Percentiles rank a stretch among this genome's conserved stretches.
Conservation (phyloP, 148 eudicot species). For the Vaccinium vitisidaea region DNA sequence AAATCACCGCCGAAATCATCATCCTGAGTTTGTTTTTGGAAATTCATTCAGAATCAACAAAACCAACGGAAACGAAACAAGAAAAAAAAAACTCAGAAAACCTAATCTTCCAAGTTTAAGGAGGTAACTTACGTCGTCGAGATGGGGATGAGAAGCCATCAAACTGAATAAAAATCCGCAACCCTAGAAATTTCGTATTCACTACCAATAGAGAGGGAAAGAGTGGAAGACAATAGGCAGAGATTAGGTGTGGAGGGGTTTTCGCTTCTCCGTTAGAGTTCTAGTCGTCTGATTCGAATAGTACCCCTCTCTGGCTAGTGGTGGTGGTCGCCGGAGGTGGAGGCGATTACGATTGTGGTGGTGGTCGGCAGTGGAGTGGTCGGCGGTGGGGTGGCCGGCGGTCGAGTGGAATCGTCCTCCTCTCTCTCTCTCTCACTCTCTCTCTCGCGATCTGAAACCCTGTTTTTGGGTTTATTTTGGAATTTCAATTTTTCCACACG, state of each 20-base stretch:
- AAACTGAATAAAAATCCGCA: slow-evolving; percentile 11
- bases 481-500: too few relatives aligned
- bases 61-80: not conserved
- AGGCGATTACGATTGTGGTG: too few relatives aligned
- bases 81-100: not conserved
- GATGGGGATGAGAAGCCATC: slow-evolving; percentile 54
- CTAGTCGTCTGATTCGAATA: too few relatives aligned
- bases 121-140: slow-evolving; percentile 50
- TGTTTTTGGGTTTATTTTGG: too few relatives aligned
- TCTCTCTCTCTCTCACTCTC: too few relatives aligned
- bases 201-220: not conserved
- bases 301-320: too few relatives aligned
- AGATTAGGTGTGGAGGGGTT: not conserved
- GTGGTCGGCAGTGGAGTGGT: too few relatives aligned
- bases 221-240: not conserved
- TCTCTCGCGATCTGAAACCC: too few relatives aligned
- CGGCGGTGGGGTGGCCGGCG: too few relatives aligned
- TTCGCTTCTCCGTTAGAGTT: not conserved
- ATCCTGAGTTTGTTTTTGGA: slow-evolving; percentile 39
- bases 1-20: slow-evolving; percentile 97
- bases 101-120: not conserved
- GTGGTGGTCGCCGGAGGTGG: too few relatives aligned
- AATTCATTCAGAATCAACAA: not conserved
- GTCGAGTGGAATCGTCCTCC: too few relatives aligned
- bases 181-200: slow-evolving; percentile 32